Base-by-base conservation (phyloP, 331 rosid species). In the Saraca asoca region DNA sequence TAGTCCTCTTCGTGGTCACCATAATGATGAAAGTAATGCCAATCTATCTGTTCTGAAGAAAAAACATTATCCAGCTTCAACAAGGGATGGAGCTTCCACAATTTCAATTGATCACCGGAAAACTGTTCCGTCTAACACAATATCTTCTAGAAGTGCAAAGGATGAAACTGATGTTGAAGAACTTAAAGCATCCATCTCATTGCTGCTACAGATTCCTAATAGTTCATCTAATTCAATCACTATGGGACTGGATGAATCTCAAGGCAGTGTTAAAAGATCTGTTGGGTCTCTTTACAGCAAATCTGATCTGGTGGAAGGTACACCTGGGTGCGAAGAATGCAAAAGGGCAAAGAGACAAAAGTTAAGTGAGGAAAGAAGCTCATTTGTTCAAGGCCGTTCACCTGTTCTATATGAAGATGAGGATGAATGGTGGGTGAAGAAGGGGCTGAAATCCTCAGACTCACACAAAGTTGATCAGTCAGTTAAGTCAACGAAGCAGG, bases 281-380 rank as follows among this genome's bases (percentile, higher is more conserved):
- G 58, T 51, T 38, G 83, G 59, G 53, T 80, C 86, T 59, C 71
- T 51, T 18, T 63, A 18, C 78, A 79, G 64, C 72, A 94, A 86
- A 79, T 68, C 75, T 74, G 89, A 90, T 56, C 59, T 67, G 4
- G 83, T 78, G 79, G 97, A 88, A 68, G 89, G 78, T 70, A 88
- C 97, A 56, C 88, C 97, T 71, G 95, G 99, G 50, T 94, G 99
- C 80, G 99, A 94, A 76, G 99, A 94, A 77, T 94, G 99, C 78
- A 90, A 72, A 72, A 86, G 82, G 82, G 82, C 87, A 57, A 94
- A 94, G 86, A 88, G 89, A 66, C 97, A 79, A 80, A 94, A 86
- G 69, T 46, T 85, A 66, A 86, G 84, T 12, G 95, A 87, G 16
- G 96, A 88, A 72, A 86, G 87, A 80, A 85, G 74, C 80, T 79